Evolutionary conservation across 1,284 basidiomycete genomes (phyloP).

Genomic region (Thecaphora thlaspeos): DNA sequence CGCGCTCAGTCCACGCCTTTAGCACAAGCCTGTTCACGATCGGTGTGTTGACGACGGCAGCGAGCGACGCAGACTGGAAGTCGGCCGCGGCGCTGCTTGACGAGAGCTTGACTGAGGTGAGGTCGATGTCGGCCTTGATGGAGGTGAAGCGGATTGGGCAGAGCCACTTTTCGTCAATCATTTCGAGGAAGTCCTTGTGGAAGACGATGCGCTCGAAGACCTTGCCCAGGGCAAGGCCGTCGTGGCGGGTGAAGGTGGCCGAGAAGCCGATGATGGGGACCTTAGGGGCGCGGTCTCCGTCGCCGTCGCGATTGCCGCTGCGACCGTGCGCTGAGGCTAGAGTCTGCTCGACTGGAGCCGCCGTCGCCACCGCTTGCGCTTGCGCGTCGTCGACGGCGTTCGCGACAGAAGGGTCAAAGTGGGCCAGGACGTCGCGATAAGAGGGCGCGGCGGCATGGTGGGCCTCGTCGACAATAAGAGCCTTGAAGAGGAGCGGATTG

Average conservation of each 20-base stretch:
- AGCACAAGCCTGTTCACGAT: constrained; percentile 50
- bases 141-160: constrained; percentile 55
- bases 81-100: constrained; percentile 22
- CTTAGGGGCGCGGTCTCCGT: no score
- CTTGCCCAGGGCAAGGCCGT: constrained; percentile 81
- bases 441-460: constrained; percentile 91
- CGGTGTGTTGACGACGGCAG: constrained; percentile 44
- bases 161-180: constrained; percentile 87
- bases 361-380: no score
- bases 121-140: constrained; percentile 46
- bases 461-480: constrained; percentile 71
- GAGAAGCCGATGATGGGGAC: constrained; percentile 90
- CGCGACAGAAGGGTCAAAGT: constrained; percentile 65
- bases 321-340: no score
- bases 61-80: constrained; percentile 42
- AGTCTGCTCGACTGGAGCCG: no score
- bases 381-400: background rate
- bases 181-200: constrained; percentile 82
- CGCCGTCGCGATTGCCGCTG: no score
- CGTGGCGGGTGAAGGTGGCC: constrained; percentile 89
- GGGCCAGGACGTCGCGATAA: constrained; percentile 74
- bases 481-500: constrained; percentile 70
- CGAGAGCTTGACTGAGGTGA: constrained; percentile 33
- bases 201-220: constrained; percentile 91
- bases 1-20: constrained; percentile 48